A percentile compares a stretch with the other conserved stretches of the same genome.
Evolutionary conservation across 176 grass and related monocot species (phyloP).

Genomic region (Cocos nucifera): DNA sequence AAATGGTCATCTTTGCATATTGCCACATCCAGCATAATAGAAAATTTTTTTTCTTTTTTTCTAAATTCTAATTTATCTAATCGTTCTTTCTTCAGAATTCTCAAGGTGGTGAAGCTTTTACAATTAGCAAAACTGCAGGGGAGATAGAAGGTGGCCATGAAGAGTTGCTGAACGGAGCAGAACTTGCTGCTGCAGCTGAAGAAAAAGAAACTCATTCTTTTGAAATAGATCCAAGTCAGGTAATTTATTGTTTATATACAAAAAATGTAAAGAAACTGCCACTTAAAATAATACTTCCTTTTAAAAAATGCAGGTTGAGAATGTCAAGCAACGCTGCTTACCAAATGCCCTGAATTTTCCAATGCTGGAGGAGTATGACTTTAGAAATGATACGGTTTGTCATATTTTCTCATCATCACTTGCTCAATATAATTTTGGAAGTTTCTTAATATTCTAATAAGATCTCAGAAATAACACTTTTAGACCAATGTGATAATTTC

Average conservation of each 20-base stretch:
- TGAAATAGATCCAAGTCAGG: constrained; percentile 70
- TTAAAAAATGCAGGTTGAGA: constrained; percentile 52
- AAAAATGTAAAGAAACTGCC: background rate
- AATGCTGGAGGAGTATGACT: constrained; percentile 94
- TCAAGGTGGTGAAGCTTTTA: constrained; percentile 38
- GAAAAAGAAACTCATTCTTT: constrained; percentile 91
- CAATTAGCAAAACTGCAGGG: constrained; percentile 55
- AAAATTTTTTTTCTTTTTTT: background rate
- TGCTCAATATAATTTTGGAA: too few species aligned
- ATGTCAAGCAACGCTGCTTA: constrained; percentile 74
- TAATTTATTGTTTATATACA: constrained; percentile 20
- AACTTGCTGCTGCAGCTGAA: constrained; percentile 74
- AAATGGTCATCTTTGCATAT: too few species aligned
- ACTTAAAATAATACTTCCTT: background rate
- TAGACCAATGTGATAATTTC: too few species aligned
- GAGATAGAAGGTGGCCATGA: constrained; percentile 60
- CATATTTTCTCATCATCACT: background rate
- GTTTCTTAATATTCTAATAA: too few species aligned
- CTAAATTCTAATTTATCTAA: background rate
- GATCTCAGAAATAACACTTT: too few species aligned
- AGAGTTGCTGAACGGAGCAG: constrained; percentile 62
- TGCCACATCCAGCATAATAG: too few species aligned
- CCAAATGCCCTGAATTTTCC: constrained; percentile 87
- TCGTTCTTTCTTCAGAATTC: constrained; percentile 50
- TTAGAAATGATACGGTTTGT: constrained; percentile 75